Evolutionary conservation across 495 filamentous ascomycete genomes (phyloP).

Genomic region (Cladorrhinum samala): DNA sequence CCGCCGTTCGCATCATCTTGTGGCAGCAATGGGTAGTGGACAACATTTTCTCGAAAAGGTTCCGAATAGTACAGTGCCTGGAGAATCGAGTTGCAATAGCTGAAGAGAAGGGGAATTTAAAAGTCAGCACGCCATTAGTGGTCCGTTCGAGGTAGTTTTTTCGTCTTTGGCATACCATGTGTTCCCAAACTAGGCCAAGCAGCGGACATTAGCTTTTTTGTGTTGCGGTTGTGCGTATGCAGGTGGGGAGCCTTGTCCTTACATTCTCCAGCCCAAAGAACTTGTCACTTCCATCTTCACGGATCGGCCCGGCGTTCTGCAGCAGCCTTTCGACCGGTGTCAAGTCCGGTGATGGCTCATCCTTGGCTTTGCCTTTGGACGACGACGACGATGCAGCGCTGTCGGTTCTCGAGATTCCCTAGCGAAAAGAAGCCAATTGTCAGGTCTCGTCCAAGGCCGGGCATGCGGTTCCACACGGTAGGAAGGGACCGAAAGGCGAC

Average conservation of each 20-base stretch:
- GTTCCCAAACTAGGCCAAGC: conserved; percentile 73
- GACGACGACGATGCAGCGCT: conserved; percentile 34
- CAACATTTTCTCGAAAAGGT: conserved; percentile 89
- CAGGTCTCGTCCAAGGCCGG: neutral
- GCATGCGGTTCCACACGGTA: conserved; percentile 3
- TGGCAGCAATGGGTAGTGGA: conserved; percentile 72
- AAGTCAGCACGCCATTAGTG: conserved; percentile 20
- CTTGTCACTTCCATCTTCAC: conserved; percentile 90
- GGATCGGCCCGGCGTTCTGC: conserved; percentile 67
- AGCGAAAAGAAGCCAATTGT: neutral
- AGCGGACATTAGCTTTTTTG: conserved; percentile 15
- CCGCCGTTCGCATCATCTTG: conserved; percentile 42
- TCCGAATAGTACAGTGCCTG: conserved; percentile 95
- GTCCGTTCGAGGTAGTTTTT: neutral
- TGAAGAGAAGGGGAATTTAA: conserved; percentile 26
- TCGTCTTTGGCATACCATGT: conserved; percentile 64
- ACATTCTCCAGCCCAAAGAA: conserved; percentile 99
- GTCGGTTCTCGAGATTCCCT: conserved; percentile 34
- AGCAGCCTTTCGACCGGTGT: conserved; percentile 82
- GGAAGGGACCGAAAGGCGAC: neutral
- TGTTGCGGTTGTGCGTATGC: conserved; percentile 1
- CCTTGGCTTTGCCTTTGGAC: conserved; percentile 54
- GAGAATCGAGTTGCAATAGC: conserved; percentile 96
- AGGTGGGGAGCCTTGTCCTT: conserved; percentile 30
- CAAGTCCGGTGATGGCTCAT: conserved; percentile 57